Conservation (phyloP, 2,329 filamentous ascomycete species). For the Drechslerella stenobrocha region DNA sequence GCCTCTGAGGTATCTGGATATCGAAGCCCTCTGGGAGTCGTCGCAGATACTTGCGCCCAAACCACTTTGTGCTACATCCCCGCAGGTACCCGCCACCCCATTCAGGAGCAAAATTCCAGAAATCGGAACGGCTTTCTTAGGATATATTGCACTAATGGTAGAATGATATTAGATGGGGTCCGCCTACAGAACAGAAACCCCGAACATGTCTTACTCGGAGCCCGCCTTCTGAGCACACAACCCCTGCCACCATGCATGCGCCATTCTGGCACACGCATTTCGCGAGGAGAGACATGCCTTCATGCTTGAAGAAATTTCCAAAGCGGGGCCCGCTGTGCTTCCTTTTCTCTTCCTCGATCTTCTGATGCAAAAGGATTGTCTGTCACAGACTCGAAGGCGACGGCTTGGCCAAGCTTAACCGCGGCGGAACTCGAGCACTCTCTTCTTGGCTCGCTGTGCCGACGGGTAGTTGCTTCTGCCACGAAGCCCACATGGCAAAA, state of each 20-base stretch:
- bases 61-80: slow-evolving; percentile 22
- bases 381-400: slow-evolving; percentile 14
- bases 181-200: slow-evolving; percentile 28
- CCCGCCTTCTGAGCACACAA: slow-evolving; percentile 10
- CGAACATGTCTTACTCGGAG: slow-evolving; percentile 40
- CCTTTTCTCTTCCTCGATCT: slow-evolving; percentile 18
- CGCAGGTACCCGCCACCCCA: slow-evolving; percentile 38
- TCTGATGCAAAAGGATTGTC: slow-evolving; percentile 31
- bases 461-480: slow-evolving; percentile 7
- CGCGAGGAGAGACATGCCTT: slow-evolving; percentile 44
- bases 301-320: slow-evolving; percentile 24
- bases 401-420: slow-evolving; percentile 7
- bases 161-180: slow-evolving; percentile 7
- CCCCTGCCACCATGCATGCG: slow-evolving; percentile 18
- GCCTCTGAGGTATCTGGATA: slow-evolving; percentile 8
- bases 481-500: slow-evolving; percentile 28
- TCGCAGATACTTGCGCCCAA: slow-evolving; percentile 10
- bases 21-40: slow-evolving; percentile 2
- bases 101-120: no score
- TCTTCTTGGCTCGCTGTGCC: slow-evolving; percentile 10
- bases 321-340: slow-evolving; percentile 20
- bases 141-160: no score
- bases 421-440: slow-evolving; percentile 5
- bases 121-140: no score
- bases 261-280: slow-evolving; percentile 47